Base-by-base conservation (phyloP, 257 asterid genomes). In the Solanum phureja region DNA sequence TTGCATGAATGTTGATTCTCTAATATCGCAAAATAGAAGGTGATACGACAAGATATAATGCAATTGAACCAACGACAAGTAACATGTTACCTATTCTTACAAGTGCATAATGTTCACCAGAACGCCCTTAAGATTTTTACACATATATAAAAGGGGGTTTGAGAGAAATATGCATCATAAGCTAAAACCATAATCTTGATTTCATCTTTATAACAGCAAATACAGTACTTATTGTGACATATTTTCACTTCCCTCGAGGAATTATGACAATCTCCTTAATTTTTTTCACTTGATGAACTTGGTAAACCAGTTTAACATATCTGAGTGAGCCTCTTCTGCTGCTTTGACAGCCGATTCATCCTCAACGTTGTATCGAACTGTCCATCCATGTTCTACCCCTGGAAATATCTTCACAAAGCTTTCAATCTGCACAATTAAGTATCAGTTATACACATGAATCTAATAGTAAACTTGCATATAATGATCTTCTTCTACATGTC, bases 311-410 rank as follows among this genome's bases (percentile, higher is more conserved):
- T 92, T 90, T 58, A 94, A 23, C 94, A 92, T 85, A 91, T 95
- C 96, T 81, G 49, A 10, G 23, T 92, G 96, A 88, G 97, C 90
- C 88, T 94, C 97, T 66, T 93, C 89, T 73, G 98, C 95, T 56
- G 91, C 89, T 87, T 88, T 91, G 1, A 91, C 93, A 2, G 90
- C 94, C 19, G 82, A 87, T 87, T 94, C 95, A 37, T 94, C 95
- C 4, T 92, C 89, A 3, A 85, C 89, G 2, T 90, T 73, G 87
- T 95, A 95, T 42, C 93, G 86, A 33, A 88, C 85, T 4, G 95
- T 85, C 96, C 98, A 95, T 72, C 98, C 98, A 88, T 95, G 96
- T 3, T 21, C 90, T 16, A 92, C 95, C 13, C 96, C 95, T 0
- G 93, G 94, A 66, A 91, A 95, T 91, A 95, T 90, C 88, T 95